Evolutionary conservation across 495 filamentous ascomycete species (phyloP).

Genomic region (Lichenothelia convexa): DNA sequence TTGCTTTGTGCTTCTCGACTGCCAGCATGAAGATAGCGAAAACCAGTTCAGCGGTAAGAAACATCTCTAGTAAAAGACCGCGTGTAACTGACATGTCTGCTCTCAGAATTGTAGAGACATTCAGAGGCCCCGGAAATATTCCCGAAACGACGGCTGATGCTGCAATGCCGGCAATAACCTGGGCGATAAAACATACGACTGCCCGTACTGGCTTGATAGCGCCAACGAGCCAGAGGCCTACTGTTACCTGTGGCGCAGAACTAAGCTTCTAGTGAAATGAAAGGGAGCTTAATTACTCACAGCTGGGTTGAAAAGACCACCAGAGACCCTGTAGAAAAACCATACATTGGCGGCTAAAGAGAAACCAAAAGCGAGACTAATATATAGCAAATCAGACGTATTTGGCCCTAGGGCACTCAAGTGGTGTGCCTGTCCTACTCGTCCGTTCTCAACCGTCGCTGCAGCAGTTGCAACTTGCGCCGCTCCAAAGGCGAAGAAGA

Average conservation of each 20-base stretch:
- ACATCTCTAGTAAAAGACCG: constrained; percentile 13
- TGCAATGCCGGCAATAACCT: constrained; percentile 10
- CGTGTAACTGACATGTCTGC: constrained; percentile 5
- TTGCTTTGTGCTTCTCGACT: constrained; percentile 12
- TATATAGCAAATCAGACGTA: too few relatives aligned
- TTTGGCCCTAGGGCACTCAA: too few relatives aligned
- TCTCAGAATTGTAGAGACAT: constrained; percentile 11
- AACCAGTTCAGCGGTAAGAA: constrained; percentile 14
- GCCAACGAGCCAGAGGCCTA: constrained; percentile 8
- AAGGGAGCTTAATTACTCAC: neutral
- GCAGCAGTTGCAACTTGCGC: too few relatives aligned
- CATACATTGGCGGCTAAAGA: too few relatives aligned
- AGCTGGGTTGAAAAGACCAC: neutral
- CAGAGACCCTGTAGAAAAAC: neutral
- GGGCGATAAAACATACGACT: constrained; percentile 7
- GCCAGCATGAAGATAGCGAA: constrained; percentile 19
- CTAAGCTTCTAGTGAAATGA: too few relatives aligned
- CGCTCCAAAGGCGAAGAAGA: constrained; percentile 71
- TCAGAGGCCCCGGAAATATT: constrained; percentile 9
- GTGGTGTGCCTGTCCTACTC: too few relatives aligned
- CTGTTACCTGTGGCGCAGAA: constrained; percentile 9
- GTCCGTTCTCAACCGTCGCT: too few relatives aligned
- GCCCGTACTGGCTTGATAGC: constrained; percentile 8
- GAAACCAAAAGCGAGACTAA: too few relatives aligned
- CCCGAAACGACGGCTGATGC: constrained; percentile 8